A percentile compares a stretch with the other conserved stretches of the same genome.
Evolutionary conservation across 768 basidiomycete genomes (phyloP).

Genomic region (Zangia roseola): DNA sequence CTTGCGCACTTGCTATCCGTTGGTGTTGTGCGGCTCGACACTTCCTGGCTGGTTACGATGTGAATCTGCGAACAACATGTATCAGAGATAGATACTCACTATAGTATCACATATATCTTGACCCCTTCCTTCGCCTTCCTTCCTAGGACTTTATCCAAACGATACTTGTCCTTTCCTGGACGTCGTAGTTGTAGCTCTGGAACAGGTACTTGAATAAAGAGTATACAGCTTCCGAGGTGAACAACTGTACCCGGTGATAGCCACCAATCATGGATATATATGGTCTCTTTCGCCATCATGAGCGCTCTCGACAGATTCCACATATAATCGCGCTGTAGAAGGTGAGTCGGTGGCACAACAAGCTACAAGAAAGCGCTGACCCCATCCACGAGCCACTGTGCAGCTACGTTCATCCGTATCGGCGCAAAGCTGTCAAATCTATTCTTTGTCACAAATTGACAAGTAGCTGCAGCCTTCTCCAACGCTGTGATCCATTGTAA

Average conservation of each 20-base stretch:
- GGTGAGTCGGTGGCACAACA: not conserved
- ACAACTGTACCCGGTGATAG: conserved; percentile 68
- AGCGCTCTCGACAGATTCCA: conserved; percentile 96
- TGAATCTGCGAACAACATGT: conserved; percentile 1
- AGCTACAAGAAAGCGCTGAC: conserved; percentile 44
- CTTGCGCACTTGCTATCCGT: conserved; percentile 81
- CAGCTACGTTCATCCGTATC: conserved; percentile 86
- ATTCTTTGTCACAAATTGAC: conserved; percentile 77
- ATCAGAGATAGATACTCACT: conserved; percentile 48
- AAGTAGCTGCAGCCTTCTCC: conserved; percentile 72
- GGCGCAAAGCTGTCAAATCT: conserved; percentile 96
- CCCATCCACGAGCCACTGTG: conserved; percentile 98
- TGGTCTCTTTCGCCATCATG: conserved; percentile 79
- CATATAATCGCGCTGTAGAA: conserved; percentile 85
- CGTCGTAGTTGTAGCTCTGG: conserved; percentile 84
- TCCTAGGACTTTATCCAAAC: conserved; percentile 82
- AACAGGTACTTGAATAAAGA: not conserved
- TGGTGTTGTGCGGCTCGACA: conserved; percentile 91
- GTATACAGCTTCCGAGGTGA: not conserved
- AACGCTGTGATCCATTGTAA: conserved; percentile 93
- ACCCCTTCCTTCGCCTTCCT: conserved; percentile 94
- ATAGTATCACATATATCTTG: conserved; percentile 92
- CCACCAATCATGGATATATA: conserved; percentile 99
- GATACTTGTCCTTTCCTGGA: conserved; percentile 80
- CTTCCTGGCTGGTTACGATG: conserved; percentile 69